Conservation (phyloP, 768 basidiomycete genomes). For the Boletus reticuloceps region DNA sequence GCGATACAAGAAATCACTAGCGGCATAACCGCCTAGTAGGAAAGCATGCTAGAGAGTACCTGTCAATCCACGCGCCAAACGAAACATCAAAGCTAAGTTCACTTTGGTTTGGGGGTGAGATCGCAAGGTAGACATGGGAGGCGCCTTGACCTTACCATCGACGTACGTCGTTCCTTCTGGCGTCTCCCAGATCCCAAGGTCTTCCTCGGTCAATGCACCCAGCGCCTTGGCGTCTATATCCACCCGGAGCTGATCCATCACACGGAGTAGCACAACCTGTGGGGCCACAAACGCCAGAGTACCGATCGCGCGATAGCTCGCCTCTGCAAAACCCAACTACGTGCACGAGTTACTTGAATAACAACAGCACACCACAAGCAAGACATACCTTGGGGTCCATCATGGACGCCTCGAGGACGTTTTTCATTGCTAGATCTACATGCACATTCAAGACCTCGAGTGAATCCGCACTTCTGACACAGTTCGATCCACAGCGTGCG, state of each 20-base stretch:
- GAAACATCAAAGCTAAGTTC: neutral
- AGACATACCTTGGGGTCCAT: conserved; percentile 45
- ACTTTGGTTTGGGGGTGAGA: neutral
- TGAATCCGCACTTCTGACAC: conserved; percentile 72
- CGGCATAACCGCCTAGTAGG: neutral
- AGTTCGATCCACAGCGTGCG: conserved; percentile 68
- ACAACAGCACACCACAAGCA: too few relatives aligned
- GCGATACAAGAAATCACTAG: neutral
- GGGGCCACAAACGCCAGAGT: conserved; percentile 85
- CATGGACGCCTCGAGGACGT: conserved; percentile 47
- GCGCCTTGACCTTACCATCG: conserved; percentile 52
- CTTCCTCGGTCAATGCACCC: conserved; percentile 62
- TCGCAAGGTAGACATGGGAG: too few relatives aligned
- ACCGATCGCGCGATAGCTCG: conserved; percentile 69
- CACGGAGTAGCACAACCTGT: conserved; percentile 55
- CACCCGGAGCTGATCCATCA: conserved; percentile 61
- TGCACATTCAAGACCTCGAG: conserved; percentile 51
- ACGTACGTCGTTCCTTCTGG: conserved; percentile 78
- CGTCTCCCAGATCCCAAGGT: conserved; percentile 83
- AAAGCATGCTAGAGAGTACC: neutral
- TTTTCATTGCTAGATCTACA: conserved; percentile 47
- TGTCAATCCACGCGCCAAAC: neutral
- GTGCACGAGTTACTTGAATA: neutral
- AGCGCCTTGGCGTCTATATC: conserved; percentile 64
- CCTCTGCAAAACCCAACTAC: conserved; percentile 49